Evolutionary conservation across 179 eudicot species (phyloP).

Genomic region (Heliamphora pulchella): DNA sequence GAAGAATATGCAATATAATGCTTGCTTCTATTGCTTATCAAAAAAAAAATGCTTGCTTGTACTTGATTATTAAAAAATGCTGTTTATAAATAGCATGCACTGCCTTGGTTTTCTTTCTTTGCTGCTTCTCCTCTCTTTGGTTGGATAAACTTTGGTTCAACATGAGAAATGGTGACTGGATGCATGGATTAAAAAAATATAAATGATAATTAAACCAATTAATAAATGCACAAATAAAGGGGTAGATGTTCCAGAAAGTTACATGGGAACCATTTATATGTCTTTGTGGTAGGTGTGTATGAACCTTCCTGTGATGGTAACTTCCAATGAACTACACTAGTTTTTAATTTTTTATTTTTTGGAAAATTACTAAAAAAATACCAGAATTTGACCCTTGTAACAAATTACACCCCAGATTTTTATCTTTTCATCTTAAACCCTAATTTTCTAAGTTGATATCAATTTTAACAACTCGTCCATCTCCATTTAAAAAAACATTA

Average conservation of each 20-base stretch:
- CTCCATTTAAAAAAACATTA: too few species aligned
- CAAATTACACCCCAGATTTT: too few species aligned
- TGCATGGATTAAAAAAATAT: not conserved
- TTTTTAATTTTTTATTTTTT: too few species aligned
- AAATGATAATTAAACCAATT: too few species aligned
- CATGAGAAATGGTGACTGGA: not conserved
- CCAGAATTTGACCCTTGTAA: too few species aligned
- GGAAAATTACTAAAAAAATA: too few species aligned
- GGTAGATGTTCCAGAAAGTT: not conserved
- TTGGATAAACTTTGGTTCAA: conserved; percentile 3
- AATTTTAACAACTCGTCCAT: too few species aligned
- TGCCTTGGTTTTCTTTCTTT: not conserved
- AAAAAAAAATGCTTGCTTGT: not conserved
- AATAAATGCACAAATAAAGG: not conserved
- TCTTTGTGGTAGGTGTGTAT: not conserved
- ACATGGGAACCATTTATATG: not conserved
- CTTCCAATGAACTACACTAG: too few species aligned
- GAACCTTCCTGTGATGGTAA: not conserved
- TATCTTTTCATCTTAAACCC: too few species aligned
- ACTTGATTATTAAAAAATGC: not conserved
- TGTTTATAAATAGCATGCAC: not conserved
- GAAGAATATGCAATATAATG: not conserved
- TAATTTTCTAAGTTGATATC: too few species aligned
- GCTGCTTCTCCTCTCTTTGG: not conserved
- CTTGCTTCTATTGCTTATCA: not conserved